phyloP scores from a whole-genome alignment of 495 filamentous ascomycete species.

The Darksidea phi region DNA sequence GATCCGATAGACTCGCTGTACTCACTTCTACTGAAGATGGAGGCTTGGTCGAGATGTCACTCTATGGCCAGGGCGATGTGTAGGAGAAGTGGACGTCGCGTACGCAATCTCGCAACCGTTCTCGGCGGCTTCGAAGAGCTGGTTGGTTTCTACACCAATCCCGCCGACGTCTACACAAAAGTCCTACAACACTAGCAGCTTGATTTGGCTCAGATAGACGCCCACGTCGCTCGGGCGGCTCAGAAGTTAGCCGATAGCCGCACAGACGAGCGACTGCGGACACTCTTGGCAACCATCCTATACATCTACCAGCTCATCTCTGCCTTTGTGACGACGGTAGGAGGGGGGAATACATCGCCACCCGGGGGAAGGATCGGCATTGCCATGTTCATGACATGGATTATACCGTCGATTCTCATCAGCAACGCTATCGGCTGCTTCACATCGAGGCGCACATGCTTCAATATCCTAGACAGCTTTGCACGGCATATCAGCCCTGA shows the following conservation, averaged over 20 bases:
- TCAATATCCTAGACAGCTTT: constrained; percentile 28
- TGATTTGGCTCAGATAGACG: not conserved
- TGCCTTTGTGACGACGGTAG: constrained; percentile 36
- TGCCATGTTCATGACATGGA: constrained; percentile 41
- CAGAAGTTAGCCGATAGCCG: constrained; percentile 36
- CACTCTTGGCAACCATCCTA: constrained; percentile 34
- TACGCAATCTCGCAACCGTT: constrained; percentile 29
- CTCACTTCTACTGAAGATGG: constrained; percentile 38
- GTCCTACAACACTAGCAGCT: not conserved
- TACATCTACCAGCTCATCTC: constrained; percentile 39
- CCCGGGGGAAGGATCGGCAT: constrained; percentile 41
- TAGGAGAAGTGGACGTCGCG: not conserved
- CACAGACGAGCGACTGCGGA: constrained; percentile 37
- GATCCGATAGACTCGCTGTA: constrained; percentile 43
- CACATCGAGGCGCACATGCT: constrained; percentile 31
- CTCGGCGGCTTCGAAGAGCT: constrained; percentile 36
- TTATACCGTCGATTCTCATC: constrained; percentile 39
- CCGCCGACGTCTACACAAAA: not conserved
- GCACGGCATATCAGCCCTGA: constrained; percentile 1
- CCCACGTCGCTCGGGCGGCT: constrained; percentile 19
- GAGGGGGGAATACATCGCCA: constrained; percentile 31
- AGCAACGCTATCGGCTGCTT: constrained; percentile 42
- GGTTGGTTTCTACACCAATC: constrained; percentile 18
- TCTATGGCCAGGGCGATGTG: constrained; percentile 16
- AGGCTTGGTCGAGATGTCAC: constrained; percentile 38